Conservation (phyloP, 495 filamentous ascomycete genomes). For the Cercophora scortea region DNA sequence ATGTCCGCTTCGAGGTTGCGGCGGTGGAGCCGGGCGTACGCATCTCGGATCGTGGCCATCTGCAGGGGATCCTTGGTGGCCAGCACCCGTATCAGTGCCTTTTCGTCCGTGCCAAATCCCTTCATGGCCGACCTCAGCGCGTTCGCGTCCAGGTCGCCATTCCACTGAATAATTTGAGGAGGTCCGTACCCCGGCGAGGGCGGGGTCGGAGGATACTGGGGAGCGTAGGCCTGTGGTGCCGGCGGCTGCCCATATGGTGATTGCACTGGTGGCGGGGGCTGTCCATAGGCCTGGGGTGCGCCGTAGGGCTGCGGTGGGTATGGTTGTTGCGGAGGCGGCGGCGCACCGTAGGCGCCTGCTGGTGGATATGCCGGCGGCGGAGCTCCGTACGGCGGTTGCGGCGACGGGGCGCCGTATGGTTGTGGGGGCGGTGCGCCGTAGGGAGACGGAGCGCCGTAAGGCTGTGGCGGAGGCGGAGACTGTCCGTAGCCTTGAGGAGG, state of each 20-base stretch:
- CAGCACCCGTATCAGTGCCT: conserved; percentile 58
- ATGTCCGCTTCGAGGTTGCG: conserved; percentile 68
- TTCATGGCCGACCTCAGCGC: conserved; percentile 77
- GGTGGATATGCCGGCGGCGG: neutral
- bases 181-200: conserved; percentile 57
- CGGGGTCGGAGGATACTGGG: conserved; percentile 37
- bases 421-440: neutral
- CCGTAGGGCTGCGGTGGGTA: neutral
- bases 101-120: conserved; percentile 84
- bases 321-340: neutral
- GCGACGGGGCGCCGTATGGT: neutral
- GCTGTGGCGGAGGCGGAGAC: neutral
- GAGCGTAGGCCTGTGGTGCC: conserved; percentile 25
- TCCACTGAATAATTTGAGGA: conserved; percentile 53
- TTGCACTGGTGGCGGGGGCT: neutral
- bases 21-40: conserved; percentile 53
- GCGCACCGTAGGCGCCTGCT: neutral
- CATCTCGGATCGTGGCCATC: conserved; percentile 56
- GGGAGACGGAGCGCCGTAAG: neutral
- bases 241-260: neutral
- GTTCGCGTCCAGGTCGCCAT: conserved; percentile 58
- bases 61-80: conserved; percentile 63
- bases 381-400: neutral
- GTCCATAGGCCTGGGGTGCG: neutral
- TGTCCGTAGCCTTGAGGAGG: conserved; percentile 3